Percentiles rank a stretch among this genome's conserved stretches.
phyloP scores from a whole-genome alignment of 352 stramenopile species.

The Pythium chondricola region DNA sequence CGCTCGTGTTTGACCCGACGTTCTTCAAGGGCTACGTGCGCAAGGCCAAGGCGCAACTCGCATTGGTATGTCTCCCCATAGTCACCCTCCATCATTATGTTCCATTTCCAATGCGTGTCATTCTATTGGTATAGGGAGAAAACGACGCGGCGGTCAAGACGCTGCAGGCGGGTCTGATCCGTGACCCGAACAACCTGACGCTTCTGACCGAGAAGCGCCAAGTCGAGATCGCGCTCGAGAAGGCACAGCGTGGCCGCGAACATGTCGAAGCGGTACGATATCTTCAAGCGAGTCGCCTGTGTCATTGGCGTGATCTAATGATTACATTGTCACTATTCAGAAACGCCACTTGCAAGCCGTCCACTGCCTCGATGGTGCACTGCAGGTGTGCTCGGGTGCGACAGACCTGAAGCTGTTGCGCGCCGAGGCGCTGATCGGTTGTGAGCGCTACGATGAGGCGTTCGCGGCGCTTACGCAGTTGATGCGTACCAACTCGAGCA shows the following conservation, averaged over 20 bases:
- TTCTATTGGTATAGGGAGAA: too few species aligned
- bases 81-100: too few species aligned
- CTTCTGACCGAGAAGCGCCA: constrained; percentile 70
- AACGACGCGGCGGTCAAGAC: constrained; percentile 68
- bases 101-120: too few species aligned
- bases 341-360: constrained; percentile 64
- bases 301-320: too few species aligned
- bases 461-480: constrained; percentile 77
- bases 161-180: constrained; percentile 60
- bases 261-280: constrained; percentile 51
- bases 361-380: constrained; percentile 59
- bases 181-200: constrained; percentile 74
- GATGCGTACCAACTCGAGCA: constrained; percentile 79
- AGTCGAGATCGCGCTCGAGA: constrained; percentile 78
- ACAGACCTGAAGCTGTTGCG: constrained; percentile 68
- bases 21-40: constrained; percentile 90
- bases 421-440: constrained; percentile 68
- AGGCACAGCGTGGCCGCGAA: constrained; percentile 63
- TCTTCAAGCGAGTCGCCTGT: neutral
- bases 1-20: constrained; percentile 84
- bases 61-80: constrained; percentile 37
- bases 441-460: constrained; percentile 77
- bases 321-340: too few species aligned
- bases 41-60: constrained; percentile 84
- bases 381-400: constrained; percentile 60